Evolutionary conservation across 768 basidiomycete genomes (phyloP), one percentile per base, ranked within the genome.

Genomic region (Mycena olivaceomarginata): DNA sequence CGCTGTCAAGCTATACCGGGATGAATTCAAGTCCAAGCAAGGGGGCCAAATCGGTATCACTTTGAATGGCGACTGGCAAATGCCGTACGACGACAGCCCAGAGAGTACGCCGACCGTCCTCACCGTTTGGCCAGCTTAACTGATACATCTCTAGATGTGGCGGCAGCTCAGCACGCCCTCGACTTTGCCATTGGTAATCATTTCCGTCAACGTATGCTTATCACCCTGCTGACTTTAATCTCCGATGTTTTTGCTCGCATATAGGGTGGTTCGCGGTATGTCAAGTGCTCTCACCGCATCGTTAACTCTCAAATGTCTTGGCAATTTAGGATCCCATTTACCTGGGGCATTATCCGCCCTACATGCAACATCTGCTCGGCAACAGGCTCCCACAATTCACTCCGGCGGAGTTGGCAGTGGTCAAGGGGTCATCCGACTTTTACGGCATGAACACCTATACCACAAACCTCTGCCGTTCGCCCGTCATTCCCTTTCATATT

Each of bases 11-110:
- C 79, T 92, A 15, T 96, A 95, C 81, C 91, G 93, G 40, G 89
- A 92, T 40, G 84, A 93, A 67, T 96, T 92, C 89, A 92, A 94
- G 84, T 78, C 88, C 5, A 83, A 76, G 1, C 94, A 95, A 82
- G 87, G 89, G 12, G 95, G 94, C 31, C 85, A 89, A 78, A 94
- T 96, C 79, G 94, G 94, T n/a, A 95, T 96, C 81, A 95, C 95
- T 0, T 87, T 95, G 60, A 95, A 95, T 79, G 93, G 94, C 13
- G 93, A 94, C 82, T 95, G 93, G 93, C 88, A 91, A 43, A 91
- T 93, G 83, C 94, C 95, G 10, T 95, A 92, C 76, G 93, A 95
- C 78, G 90, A 94, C 77, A 88, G 83, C 53, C 92, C 90, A 12
- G 92, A 93, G 81, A 95, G 95, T 95, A 81, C 79, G 93, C 6